Evolutionary conservation across 2,329 filamentous ascomycete genomes (phyloP).

Genomic region (Cladorrhinum sp.): DNA sequence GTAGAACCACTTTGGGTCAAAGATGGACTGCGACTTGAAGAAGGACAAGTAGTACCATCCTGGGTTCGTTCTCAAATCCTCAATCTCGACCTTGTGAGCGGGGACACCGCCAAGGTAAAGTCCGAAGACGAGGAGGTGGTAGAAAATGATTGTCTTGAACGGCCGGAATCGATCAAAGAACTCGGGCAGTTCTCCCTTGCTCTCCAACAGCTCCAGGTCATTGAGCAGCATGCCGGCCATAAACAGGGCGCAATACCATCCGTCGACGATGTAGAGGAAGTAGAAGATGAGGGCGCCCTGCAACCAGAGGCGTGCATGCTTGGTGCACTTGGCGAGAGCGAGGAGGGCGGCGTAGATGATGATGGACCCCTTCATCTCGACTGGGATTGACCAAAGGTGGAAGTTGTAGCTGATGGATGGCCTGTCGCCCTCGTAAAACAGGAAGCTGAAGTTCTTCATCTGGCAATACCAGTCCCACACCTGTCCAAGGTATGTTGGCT

Average conservation of each 20-base stretch:
- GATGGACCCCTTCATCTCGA: conserved; percentile 61
- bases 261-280: conserved; percentile 64
- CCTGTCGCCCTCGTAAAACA: conserved; percentile 50
- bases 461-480: conserved; percentile 48
- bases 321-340: conserved; percentile 54
- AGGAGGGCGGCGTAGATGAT: conserved; percentile 56
- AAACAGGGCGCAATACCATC: conserved; percentile 58
- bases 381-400: conserved; percentile 60
- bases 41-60: conserved; percentile 59
- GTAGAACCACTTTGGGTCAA: conserved; percentile 63
- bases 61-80: conserved; percentile 48
- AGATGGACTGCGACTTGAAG: conserved; percentile 61
- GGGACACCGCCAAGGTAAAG: conserved; percentile 60
- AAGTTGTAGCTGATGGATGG: conserved; percentile 58
- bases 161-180: conserved; percentile 44
- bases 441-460: conserved; percentile 65
- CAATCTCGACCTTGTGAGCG: conserved; percentile 43
- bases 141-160: conserved; percentile 49
- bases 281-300: conserved; percentile 55
- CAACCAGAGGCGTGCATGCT: conserved; percentile 52
- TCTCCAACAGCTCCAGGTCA: conserved; percentile 55
- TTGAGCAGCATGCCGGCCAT: conserved; percentile 56
- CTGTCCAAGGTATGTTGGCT: conserved; percentile 44
- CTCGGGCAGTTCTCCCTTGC: conserved; percentile 45
- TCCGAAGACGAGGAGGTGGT: conserved; percentile 48